These are phyloP conservation scores for Phytophthora megakarya DNA, from an alignment of 352 stramenopile genomes.

Conservation along the genomic window DNA sequence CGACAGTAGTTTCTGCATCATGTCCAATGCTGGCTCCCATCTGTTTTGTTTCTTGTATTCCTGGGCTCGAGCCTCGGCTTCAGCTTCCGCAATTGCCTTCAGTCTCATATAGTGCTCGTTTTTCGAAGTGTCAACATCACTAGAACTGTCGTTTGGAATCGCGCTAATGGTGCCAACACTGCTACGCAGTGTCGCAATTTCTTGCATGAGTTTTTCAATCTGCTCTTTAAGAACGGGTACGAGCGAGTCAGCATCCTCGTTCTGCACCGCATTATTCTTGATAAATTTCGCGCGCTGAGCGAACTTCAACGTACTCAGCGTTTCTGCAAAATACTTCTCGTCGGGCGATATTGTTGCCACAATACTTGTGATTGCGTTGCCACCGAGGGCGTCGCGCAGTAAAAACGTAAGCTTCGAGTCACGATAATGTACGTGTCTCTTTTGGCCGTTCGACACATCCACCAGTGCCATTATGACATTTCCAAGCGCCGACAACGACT, in stretches of 20 bases:
- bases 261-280: conserved; percentile 89
- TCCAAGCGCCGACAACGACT: conserved; percentile 84
- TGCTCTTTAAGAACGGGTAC: conserved; percentile 77
- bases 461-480: conserved; percentile 92
- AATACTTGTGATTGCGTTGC: conserved; percentile 89
- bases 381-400: conserved; percentile 77
- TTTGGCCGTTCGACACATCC: conserved; percentile 80
- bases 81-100: conserved; percentile 31
- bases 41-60: conserved; percentile 61
- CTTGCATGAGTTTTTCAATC: conserved; percentile 68
- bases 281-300: conserved; percentile 89
- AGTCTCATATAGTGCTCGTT: conserved; percentile 30
- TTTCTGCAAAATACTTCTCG: conserved; percentile 88
- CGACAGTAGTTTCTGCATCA: conserved; percentile 77
- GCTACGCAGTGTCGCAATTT: conserved; percentile 52
- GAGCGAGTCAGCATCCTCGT: conserved; percentile 80
- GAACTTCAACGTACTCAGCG: conserved; percentile 88
- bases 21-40: conserved; percentile 78
- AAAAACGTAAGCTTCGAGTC: conserved; percentile 89
- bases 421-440: conserved; percentile 84
- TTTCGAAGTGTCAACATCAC: conserved; percentile 24
- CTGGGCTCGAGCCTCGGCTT: conserved; percentile 26
- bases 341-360: conserved; percentile 80
- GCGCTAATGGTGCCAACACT: conserved; percentile 7
- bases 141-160: conserved; percentile 17